Base-by-base conservation (phyloP, 2,329 filamentous ascomycete species). In the Dichotomopilus funicola region DNA sequence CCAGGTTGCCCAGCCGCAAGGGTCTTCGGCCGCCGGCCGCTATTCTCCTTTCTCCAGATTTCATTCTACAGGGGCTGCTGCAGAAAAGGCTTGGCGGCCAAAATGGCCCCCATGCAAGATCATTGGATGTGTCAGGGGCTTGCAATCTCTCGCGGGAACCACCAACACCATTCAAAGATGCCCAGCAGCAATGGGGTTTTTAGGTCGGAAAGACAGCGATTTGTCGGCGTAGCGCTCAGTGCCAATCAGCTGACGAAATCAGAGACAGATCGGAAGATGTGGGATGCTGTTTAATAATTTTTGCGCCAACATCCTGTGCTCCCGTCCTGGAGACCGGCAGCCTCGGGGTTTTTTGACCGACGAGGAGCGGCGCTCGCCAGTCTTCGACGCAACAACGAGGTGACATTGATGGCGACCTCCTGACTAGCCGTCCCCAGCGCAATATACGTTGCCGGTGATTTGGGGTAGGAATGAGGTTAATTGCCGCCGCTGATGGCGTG, bases 101-200 rank as follows among this genome's bases (percentile, higher is more conserved):
- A 45, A 44, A 12, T 27, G 38, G 37, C 33, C 54, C 49, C 47
- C 51, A 48, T 49, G 55, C 38, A 27, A 40, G 27, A 45, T 59
- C 46, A 64, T 63, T 63, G 61, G 60, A 50, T 46, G 58, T 44
- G 27, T 62, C 58, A 60, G 49, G 49, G 51, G 60, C 35, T 51
- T 46, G 53, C 53, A 61, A 62, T 62, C 60, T 62, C 19, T 27
- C 19, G 19, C 3, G 6, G 11, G 35, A 47, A 36, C 7, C 33
- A 42, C 34, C 36, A 58, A 44, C 49, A 48, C 57, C 57, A 61
- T 37, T n/a, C 2, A 5, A 50, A 53, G 56, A 40, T 49, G 51
- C 38, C 34, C 48, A 45, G 59, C 36, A 43, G 38, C 51, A 54
- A 58, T 55, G 60, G 59, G 48, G 37, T 49, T 52, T 54, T 49